Evolutionary conservation across 768 basidiomycete genomes (phyloP), one percentile per base, ranked within the genome.

Genomic region (Piloderma croceum): DNA sequence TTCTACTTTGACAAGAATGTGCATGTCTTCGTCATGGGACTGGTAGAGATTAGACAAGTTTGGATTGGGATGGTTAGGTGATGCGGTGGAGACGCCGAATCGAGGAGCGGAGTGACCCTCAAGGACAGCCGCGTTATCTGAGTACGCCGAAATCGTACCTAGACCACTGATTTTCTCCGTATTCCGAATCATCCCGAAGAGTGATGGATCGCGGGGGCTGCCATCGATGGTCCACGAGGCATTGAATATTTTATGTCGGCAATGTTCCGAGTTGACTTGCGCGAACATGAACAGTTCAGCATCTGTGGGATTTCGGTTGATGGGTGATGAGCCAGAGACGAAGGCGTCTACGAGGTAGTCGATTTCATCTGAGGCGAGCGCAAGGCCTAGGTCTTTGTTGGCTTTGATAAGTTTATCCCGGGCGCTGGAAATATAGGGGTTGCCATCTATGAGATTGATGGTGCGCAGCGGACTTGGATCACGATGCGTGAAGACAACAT

Each of bases 271-370:
- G 67, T 99, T 99, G 60, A 99, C 94, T 58, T 99, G 96, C 3
- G 96, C 94, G 62, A 98, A 99, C 96, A 98, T 99, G 76, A 99
- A 99, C 6, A 99, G 72, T 59, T 99, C 96, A 3, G 94, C 93
- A 57, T 98, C 96, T 27, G 89, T 96, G 6, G 94, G 96, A 57
- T 90, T 83, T 24, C 93, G 80, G 35, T 71, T 70, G 60, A 86
- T 78, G 1, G 85, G 73, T 10, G 70, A 57, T 5, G 68, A 43
- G 5, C 85, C 83, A n/a, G 83, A 70, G 20, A 88, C 71, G 62
- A 91, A 99, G 9, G 88, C 91, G 39, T 86, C 73, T 48, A 96
- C 75, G 47, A 98, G 80, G 62, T 97, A 99, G 52, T 83, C 77
- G 46, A 98, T 88, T 60, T 99, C 96, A 41, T 91, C 86, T 0